Base-by-base conservation (phyloP, 164 flowering plant species). In the Vitis rupestris region DNA sequence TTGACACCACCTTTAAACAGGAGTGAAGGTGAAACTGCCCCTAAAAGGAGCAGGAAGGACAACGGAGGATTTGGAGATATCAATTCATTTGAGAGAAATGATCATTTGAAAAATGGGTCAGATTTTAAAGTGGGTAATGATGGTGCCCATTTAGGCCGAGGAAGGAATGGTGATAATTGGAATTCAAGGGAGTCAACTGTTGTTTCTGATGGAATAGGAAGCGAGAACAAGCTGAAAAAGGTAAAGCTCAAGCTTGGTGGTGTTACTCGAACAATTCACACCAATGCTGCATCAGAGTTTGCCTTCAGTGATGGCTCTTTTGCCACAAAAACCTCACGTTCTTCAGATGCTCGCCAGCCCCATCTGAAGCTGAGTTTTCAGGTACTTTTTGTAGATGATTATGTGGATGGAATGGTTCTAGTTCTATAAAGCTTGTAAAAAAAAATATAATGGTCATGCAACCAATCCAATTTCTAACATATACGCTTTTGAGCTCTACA, bases 221-320 rank as follows among this genome's bases (percentile, higher is more conserved):
- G 64, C 69, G 84, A 84, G 66, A 82, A 65, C 68, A 85, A 73
- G 72, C 82, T 80, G 11, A 87, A 81, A 70, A 87, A 84, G 67
- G 87, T 91, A 47, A 91, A 84, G 77, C 84, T 89, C 54, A 91
- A 84, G 82, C 84, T 91, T 57, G 90, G 87, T 56, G 93, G 94
- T 37, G 85, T 86, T 9, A 85, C 87, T 51, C 87, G 70, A 58
- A 87, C 89, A 19, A 80, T 91, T 66, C 89, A 87, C 59, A 74
- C 93, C 64, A 87, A 80, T 27, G 59, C 84, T 51, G 57, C 64
- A 47, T 8, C 77, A n/a, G 70, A 73, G 58, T 69, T 66, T 65
- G 52, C 75, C 11, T 14, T 37, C 14, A 75, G 53, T 66, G 74
- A 63, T 69, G 74, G 65, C 3, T 31, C 84, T 71, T 77, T 79